A percentile compares a stretch with the other conserved stretches of the same genome.
Conservation (phyloP, 352 stramenopile species). For the Globisporangium nodosum region DNA sequence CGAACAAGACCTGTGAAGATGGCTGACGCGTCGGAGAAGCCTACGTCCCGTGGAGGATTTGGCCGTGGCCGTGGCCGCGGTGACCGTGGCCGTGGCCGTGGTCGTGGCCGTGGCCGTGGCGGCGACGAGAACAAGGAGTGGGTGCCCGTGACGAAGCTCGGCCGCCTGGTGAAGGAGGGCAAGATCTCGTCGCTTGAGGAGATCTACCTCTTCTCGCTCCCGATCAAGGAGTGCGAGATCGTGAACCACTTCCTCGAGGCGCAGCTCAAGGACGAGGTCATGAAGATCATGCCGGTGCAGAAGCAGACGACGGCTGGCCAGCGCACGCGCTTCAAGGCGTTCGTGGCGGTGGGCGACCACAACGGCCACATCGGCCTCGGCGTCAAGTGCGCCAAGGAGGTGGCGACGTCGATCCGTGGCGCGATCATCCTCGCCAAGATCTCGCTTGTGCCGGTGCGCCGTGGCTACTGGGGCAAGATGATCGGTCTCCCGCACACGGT, state of each 20-base stretch:
- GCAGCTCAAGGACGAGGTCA: slow-evolving; percentile 99
- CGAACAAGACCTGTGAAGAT: slow-evolving; percentile 54
- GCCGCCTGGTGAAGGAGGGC: slow-evolving; percentile 98
- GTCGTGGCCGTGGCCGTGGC: slow-evolving; percentile 78
- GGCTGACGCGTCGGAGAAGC: slow-evolving; percentile 58
- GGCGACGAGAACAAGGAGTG: slow-evolving; percentile 95
- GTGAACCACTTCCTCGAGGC: slow-evolving; percentile 99
- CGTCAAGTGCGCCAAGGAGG: slow-evolving; percentile 99
- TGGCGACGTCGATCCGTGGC: slow-evolving; percentile 98
- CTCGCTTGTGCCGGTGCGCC: slow-evolving; percentile 96
- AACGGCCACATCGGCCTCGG: slow-evolving; percentile 99
- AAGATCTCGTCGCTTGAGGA: slow-evolving; percentile 99
- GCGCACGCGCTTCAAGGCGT: slow-evolving; percentile 99
- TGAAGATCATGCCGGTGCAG: slow-evolving; percentile 99
- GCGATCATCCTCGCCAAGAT: slow-evolving; percentile 99
- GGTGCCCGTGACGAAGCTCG: slow-evolving; percentile 99
- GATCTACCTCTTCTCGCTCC: slow-evolving; percentile 99
- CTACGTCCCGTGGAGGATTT: slow-evolving; percentile 90
- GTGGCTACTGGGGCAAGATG: slow-evolving; percentile 98
- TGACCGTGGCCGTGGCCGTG: slow-evolving; percentile 74
- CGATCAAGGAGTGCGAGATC: slow-evolving; percentile 99
- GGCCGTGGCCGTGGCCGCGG: slow-evolving; percentile 86
- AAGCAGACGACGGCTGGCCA: slow-evolving; percentile 99
- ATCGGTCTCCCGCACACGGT: slow-evolving; percentile 95
- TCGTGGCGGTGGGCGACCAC: slow-evolving; percentile 98